A percentile compares a stretch with the other conserved stretches of the same genome.
These are phyloP conservation scores for Colletotrichum scovillei DNA, from an alignment of 2,329 filamentous ascomycete genomes.

Conservation along the genomic window DNA sequence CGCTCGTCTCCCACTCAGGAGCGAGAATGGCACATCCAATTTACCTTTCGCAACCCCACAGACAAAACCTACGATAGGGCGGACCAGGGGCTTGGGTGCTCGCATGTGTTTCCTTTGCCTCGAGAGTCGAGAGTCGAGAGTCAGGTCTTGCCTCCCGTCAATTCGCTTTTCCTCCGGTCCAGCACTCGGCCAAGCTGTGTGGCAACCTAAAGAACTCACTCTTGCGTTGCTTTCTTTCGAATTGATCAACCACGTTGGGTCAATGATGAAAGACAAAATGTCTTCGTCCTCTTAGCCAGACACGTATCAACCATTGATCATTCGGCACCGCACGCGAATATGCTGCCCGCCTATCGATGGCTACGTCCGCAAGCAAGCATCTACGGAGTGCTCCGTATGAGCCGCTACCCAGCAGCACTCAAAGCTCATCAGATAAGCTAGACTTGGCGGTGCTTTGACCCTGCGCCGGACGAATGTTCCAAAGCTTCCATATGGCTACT, in stretches of 20 bases:
- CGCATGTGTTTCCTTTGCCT: slow-evolving; percentile 26
- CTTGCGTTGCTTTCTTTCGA: neutral
- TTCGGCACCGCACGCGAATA: neutral
- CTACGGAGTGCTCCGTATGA: too few relatives aligned
- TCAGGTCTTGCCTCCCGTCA: neutral
- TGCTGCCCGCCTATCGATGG: neutral
- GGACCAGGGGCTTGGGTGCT: slow-evolving; percentile 23
- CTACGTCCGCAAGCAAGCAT: slow-evolving; percentile 7
- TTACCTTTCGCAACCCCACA: slow-evolving; percentile 34
- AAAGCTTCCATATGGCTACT: slow-evolving; percentile 33
- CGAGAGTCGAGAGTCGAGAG: slow-evolving; percentile 6
- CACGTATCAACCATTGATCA: neutral
- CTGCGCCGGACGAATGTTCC: slow-evolving; percentile 30
- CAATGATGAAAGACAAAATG: neutral
- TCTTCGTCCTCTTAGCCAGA: neutral
- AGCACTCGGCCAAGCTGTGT: neutral
- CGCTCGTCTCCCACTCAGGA: slow-evolving; percentile 14
- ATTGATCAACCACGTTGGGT: neutral
- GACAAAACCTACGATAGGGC: slow-evolving; percentile 34
- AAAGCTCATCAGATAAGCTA: slow-evolving; percentile 22
- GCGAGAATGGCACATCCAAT: slow-evolving; percentile 22
- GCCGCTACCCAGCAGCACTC: slow-evolving; percentile 2
- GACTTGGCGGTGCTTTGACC: slow-evolving; percentile 31
- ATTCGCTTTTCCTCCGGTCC: neutral
- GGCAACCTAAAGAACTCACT: neutral